A percentile compares a stretch with the other conserved stretches of the same genome.
Evolutionary conservation across 371 early-diverging fungal genomes (phyloP).

Genomic region (Rhizopus microsporus): DNA sequence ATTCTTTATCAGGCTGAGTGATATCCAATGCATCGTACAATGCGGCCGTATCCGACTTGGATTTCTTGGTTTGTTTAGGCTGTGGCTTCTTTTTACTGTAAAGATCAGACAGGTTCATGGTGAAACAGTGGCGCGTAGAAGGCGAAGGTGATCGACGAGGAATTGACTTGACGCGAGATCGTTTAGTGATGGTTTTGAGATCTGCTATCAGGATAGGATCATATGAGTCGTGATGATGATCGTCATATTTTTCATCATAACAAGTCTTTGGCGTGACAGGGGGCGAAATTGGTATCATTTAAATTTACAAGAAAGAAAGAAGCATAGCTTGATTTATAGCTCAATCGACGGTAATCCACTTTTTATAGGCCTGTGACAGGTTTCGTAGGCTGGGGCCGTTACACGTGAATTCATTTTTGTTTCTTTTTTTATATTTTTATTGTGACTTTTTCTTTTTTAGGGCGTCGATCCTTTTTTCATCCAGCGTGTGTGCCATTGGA

Average conservation of each 20-base stretch:
- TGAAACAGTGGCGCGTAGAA: slow-evolving; percentile 19
- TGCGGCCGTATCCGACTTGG: slow-evolving; percentile 36
- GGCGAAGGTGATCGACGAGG: slow-evolving; percentile 22
- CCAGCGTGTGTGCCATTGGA: no score
- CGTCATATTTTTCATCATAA: neutral
- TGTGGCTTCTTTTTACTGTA: slow-evolving; percentile 7
- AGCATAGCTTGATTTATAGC: slow-evolving; percentile 6
- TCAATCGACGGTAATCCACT: neutral
- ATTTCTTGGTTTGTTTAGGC: slow-evolving; percentile 25
- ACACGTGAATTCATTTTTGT: slow-evolving; percentile 2
- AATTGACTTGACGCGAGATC: slow-evolving; percentile 16
- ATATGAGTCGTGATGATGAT: slow-evolving; percentile 6
- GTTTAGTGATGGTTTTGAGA: slow-evolving; percentile 18
- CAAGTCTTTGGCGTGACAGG: slow-evolving; percentile 28
- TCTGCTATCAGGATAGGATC: slow-evolving; percentile 15
- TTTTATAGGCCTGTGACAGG: slow-evolving; percentile 4
- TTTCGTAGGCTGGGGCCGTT: slow-evolving; percentile 8
- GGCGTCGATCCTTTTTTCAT: slow-evolving; percentile 3
- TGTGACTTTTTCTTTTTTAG: no score
- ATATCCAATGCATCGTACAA: slow-evolving; percentile 32
- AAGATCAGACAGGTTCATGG: slow-evolving; percentile 17
- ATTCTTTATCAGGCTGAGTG: slow-evolving; percentile 17
- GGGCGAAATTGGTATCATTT: slow-evolving; percentile 23
- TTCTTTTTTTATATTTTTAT: no score
- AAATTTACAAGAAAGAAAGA: slow-evolving; percentile 8